Percentiles rank a stretch among this genome's conserved stretches.
phyloP scores from a whole-genome alignment of 768 basidiomycete species.

The Auriculariales sp. region DNA sequence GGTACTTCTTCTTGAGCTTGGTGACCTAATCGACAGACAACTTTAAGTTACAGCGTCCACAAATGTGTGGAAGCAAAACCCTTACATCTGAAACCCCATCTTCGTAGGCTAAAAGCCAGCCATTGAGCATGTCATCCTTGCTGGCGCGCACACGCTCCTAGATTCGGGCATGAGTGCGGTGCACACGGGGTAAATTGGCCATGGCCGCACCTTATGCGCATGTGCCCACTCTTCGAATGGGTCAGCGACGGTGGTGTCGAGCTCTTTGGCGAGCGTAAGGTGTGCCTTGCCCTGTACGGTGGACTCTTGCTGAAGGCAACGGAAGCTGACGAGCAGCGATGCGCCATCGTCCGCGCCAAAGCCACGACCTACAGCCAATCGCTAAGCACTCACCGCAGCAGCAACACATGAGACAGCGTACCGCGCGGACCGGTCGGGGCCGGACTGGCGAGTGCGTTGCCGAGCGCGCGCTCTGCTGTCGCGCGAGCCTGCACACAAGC shows the following conservation, averaged over 20 bases:
- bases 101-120: slow-evolving; percentile 59
- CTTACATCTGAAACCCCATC: slow-evolving; percentile 48
- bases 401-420: slow-evolving; percentile 13
- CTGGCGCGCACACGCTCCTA: slow-evolving; percentile 51
- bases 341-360: slow-evolving; percentile 77
- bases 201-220: slow-evolving; percentile 42
- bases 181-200: not conserved
- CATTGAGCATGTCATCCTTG: slow-evolving; percentile 42
- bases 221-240: slow-evolving; percentile 74
- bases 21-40: slow-evolving; percentile 20
- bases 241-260: slow-evolving; percentile 58
- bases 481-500: slow-evolving; percentile 58
- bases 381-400: slow-evolving; percentile 9
- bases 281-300: slow-evolving; percentile 60
- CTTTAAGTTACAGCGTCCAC: slow-evolving; percentile 1
- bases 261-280: slow-evolving; percentile 54
- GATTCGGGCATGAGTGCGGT: not conserved
- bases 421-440: slow-evolving; percentile 34
- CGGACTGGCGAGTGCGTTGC: slow-evolving; percentile 39
- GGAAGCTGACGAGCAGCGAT: slow-evolving; percentile 64
- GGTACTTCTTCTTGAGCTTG: slow-evolving; percentile 64
- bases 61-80: not conserved
- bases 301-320: slow-evolving; percentile 65
- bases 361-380: slow-evolving; percentile 35
- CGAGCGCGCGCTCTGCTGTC: slow-evolving; percentile 51